A percentile compares a stretch with the other conserved stretches of the same genome.
Conservation (phyloP, 805 yeast species). For the Phaffomyces opuntiae region DNA sequence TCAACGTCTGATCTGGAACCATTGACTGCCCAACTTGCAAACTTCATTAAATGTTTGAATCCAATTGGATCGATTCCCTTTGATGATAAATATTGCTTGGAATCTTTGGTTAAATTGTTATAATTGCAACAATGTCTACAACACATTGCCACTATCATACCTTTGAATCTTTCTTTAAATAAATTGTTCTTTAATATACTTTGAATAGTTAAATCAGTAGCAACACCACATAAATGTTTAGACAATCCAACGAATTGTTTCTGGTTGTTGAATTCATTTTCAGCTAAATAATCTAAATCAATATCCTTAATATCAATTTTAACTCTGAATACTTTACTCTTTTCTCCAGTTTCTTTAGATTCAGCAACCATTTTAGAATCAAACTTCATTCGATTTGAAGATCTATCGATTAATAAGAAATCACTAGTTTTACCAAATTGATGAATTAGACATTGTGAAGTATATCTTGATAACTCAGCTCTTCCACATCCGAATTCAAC, state of each 20-base stretch:
- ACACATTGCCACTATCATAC: constrained; percentile 83
- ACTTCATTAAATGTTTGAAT: constrained; percentile 46
- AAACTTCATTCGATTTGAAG: constrained; percentile 69
- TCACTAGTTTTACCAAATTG: constrained; percentile 18
- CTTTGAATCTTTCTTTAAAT: constrained; percentile 31
- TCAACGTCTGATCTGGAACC: constrained; percentile 43
- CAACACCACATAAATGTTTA: constrained; percentile 90
- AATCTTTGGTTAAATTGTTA: constrained; percentile 38
- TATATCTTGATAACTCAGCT: constrained; percentile 71
- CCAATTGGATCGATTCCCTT: constrained; percentile 25
- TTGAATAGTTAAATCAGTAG: constrained; percentile 77
- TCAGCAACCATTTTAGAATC: constrained; percentile 65
- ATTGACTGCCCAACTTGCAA: constrained; percentile 87
- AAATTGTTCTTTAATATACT: constrained; percentile 43
- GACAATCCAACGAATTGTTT: constrained; percentile 54
- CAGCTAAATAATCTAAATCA: constrained; percentile 39
- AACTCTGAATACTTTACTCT: constrained; percentile 38
- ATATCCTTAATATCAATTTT: constrained; percentile 80
- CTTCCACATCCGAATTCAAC: constrained; percentile 90
- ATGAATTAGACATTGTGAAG: constrained; percentile 29
- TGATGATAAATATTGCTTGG: constrained; percentile 14
- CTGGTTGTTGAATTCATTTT: constrained; percentile 14
- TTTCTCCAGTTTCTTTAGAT: constrained; percentile 21
- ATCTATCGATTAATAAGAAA: constrained; percentile 68
- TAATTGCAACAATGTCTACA: constrained; percentile 81